Conservation (phyloP, 169 alveolate species). For the Eimeria falciformis region DNA sequence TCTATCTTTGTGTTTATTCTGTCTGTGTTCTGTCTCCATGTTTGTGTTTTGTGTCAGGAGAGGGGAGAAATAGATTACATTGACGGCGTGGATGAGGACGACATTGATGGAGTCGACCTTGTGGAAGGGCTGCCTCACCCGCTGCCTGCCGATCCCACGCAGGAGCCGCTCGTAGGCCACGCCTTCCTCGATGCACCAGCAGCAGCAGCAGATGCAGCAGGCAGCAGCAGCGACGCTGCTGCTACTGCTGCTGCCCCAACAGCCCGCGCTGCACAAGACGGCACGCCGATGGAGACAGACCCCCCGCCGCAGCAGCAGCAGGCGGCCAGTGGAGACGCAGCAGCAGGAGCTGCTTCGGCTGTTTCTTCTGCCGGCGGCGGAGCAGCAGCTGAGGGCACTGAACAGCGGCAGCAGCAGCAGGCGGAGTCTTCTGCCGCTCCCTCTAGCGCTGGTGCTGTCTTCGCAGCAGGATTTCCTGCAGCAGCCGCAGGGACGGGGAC, state of each 20-base stretch:
- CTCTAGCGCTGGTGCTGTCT: too few relatives aligned
- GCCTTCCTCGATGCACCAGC: background rate
- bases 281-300: constrained; percentile 18
- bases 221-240: constrained; percentile 15
- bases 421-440: too few relatives aligned
- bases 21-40: background rate
- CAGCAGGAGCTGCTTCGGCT: constrained; percentile 15
- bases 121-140: constrained; percentile 19
- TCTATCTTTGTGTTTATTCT: background rate
- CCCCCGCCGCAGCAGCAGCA: constrained; percentile 9
- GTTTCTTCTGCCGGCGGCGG: too few relatives aligned
- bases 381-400: too few relatives aligned
- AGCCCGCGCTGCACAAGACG: background rate
- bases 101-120: constrained; percentile 5
- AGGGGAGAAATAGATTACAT: constrained; percentile 21
- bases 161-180: constrained; percentile 13
- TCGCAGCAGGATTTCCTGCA: too few relatives aligned
- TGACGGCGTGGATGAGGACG: constrained; percentile 33
- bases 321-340: background rate
- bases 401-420: too few relatives aligned
- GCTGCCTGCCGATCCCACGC: background rate
- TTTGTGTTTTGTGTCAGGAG: background rate
- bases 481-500: background rate
- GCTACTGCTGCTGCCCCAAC: constrained; percentile 4
- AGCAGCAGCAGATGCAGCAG: background rate